Conservation (phyloP, 163 green algal species). For the Coccomyxa subellipsoidea region DNA sequence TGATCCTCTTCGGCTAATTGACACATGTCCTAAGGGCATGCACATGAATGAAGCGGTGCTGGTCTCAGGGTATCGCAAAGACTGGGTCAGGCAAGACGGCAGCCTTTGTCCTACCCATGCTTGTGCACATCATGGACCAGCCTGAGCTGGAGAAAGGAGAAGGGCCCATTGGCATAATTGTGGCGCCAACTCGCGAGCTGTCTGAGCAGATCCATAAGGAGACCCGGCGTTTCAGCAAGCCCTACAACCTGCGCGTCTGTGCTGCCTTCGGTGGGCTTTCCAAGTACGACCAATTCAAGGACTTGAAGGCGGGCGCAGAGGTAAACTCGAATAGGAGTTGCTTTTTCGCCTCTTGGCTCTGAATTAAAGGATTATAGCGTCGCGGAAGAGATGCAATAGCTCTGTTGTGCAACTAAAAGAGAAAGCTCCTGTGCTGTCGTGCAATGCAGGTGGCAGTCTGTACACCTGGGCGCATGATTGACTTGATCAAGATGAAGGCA, state of each 20-base stretch:
- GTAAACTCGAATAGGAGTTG: too few species aligned
- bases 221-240: conserved; percentile 40
- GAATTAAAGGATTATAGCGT: too few species aligned
- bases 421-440: too few species aligned
- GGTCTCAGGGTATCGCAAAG: conserved; percentile 80
- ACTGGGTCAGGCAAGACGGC: conserved; percentile 95
- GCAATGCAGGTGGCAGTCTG: conserved; percentile 96
- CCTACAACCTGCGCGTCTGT: conserved; percentile 50
- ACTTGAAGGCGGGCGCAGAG: conserved; percentile 76
- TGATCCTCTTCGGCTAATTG: too few species aligned
- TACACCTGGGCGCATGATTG: conserved; percentile 94
- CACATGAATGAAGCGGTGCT: too few species aligned
- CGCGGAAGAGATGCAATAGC: too few species aligned
- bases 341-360: too few species aligned
- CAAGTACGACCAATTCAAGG: conserved; percentile 92
- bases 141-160: conserved; percentile 66
- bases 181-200: conserved; percentile 92
- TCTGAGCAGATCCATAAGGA: conserved; percentile 95
- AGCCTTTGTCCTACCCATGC: conserved; percentile 84
- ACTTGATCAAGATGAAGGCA: conserved; percentile 89
- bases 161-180: conserved; percentile 77
- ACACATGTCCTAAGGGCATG: too few species aligned
- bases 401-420: too few species aligned
- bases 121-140: conserved; percentile 90
- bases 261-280: conserved; percentile 84